Base-by-base conservation (phyloP, 148 eudicot genomes). In the Pouteria glomerata region DNA sequence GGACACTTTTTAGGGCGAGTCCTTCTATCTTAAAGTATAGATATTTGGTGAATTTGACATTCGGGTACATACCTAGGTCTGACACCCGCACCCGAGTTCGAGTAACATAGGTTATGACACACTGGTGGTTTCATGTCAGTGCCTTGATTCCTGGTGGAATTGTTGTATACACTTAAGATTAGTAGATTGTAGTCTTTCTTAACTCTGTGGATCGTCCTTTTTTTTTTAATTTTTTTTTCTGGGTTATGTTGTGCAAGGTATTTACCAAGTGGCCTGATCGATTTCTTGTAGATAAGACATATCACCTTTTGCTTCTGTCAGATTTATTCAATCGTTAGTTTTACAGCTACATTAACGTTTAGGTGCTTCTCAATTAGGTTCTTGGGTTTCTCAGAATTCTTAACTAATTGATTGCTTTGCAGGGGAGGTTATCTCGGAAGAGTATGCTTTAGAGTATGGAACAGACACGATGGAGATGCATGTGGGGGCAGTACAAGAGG, bases 391-490 rank as follows among this genome's bases (percentile, higher is more conserved):
- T 14, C n/a, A 29, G 19, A 26, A 8, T 29, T 37, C 34, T 69
- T 37, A 45, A 29, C 55, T 39, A 24, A 14, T 51, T 69, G 44
- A 14, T 77, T 58, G 58, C 73, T 59, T 8, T 74, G 34, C 96
- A 94, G 98, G 98, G 69, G 86, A 86, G 65, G 98, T 94, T 42
- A 94, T 94, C 50, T 91, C 97, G 1, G 96, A 94, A 82, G 97
- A 91, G 74, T 94, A 94, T 70, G 77, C 97, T 15, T 80, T 94
- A 83, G 98, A 94, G 69, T 94, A 94, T 77, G 98, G 98, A 81
- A 86, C 93, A 7, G 98, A 94, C 82, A 85, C 39, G 75, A 89
- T 94, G 61, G 98, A 94, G 86, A 94, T 94, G 97, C 98, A 94
- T 77, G 97, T 94, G 44, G 98, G 97, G 47, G 98, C 98, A 57